Conservation (phyloP, 2,329 filamentous ascomycete species). For the Cytospora schulzeri region DNA sequence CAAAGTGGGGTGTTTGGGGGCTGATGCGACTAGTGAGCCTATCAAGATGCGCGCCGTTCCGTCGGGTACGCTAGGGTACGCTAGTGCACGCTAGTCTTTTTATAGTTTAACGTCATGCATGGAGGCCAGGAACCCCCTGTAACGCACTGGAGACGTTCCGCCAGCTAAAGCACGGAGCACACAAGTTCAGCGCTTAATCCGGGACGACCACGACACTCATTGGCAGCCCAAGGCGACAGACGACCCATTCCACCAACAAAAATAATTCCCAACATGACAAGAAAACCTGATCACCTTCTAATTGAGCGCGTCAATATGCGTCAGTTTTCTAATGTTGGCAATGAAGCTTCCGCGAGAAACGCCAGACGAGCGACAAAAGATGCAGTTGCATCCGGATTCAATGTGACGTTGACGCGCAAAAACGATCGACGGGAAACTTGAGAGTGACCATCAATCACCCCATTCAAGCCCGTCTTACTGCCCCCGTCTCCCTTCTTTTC, state of each 20-base stretch:
- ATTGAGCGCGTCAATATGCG: conserved; percentile 9
- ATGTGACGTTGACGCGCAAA: conserved; percentile 12
- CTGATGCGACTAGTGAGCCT: conserved; percentile 11
- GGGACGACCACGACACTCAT: conserved; percentile 5
- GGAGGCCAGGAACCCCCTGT: neutral
- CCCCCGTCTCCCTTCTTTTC: neutral
- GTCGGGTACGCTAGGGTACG: too few relatives aligned
- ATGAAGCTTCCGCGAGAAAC: conserved; percentile 13
- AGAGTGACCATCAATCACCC: neutral
- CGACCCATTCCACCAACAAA: neutral
- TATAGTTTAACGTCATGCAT: neutral
- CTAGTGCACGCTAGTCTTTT: neutral
- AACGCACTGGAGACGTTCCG: neutral
- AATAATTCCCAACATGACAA: neutral
- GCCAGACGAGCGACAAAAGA: neutral
- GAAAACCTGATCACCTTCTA: neutral
- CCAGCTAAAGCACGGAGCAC: neutral
- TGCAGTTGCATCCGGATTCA: neutral
- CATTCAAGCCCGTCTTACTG: neutral
- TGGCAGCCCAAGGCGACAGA: conserved; percentile 9
- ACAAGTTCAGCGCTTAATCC: conserved; percentile 21
- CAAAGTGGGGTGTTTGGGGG: conserved; percentile 5
- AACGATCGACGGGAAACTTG: neutral
- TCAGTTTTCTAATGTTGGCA: conserved; percentile 1
- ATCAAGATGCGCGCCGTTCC: conserved; percentile 7